Conservation (phyloP, 306 rosid genomes). For the Abrus pulchellus region DNA sequence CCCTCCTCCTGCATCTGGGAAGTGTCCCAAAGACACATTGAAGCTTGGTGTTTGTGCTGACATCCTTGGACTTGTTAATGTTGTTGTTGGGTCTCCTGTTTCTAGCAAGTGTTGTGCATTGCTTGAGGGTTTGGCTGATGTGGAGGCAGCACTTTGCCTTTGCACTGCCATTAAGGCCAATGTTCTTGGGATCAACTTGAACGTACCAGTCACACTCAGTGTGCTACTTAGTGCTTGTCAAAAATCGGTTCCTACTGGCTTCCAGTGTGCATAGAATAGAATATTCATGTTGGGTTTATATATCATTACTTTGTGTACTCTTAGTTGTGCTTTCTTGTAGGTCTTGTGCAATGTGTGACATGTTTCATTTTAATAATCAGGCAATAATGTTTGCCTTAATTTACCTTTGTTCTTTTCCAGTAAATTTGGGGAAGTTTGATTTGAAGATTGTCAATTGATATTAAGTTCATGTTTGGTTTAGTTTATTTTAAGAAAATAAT, state of each 20-base stretch:
- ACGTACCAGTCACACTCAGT: constrained; percentile 69
- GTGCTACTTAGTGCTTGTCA: constrained; percentile 74
- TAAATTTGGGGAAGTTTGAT: neutral
- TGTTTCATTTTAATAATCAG: constrained; percentile 38
- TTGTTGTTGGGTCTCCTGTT: constrained; percentile 59
- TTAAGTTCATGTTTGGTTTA: too few relatives aligned
- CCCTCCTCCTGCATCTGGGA: constrained; percentile 9
- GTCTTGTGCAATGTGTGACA: constrained; percentile 15
- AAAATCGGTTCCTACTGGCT: constrained; percentile 73
- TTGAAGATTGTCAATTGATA: too few relatives aligned
- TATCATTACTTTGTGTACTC: constrained; percentile 1
- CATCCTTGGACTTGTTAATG: constrained; percentile 62
- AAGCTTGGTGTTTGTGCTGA: constrained; percentile 74
- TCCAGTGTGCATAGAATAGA: constrained; percentile 55
- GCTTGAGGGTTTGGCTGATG: constrained; percentile 69
- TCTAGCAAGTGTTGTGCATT: constrained; percentile 72
- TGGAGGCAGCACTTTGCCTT: constrained; percentile 79
- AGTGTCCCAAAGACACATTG: constrained; percentile 72
- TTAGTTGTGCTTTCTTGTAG: neutral
- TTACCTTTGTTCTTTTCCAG: neutral
- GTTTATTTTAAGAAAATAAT: too few relatives aligned
- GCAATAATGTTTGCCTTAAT: constrained; percentile 45
- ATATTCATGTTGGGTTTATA: constrained; percentile 1
- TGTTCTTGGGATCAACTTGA: constrained; percentile 76
- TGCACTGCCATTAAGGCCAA: constrained; percentile 88